Percentiles rank a stretch among this genome's conserved stretches.
phyloP scores from a whole-genome alignment of 257 asterid genomes.

The Schizonepeta tenuifolia region DNA sequence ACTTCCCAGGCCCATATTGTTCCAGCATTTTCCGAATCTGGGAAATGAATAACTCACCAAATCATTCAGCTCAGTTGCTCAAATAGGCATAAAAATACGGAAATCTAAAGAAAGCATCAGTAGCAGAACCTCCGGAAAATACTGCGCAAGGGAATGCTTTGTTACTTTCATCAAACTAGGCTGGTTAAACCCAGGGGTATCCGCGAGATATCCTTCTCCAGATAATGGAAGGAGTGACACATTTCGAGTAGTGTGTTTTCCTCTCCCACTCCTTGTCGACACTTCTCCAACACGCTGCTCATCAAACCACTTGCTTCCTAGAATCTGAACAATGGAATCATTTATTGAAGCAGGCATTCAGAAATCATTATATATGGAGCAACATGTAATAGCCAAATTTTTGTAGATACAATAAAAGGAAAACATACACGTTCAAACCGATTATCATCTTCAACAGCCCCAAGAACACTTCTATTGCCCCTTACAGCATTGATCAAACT shows the following conservation, averaged over 20 bases:
- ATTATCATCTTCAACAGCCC: constrained; percentile 51
- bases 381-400: neutral
- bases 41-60: constrained; percentile 16
- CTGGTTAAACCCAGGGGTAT: constrained; percentile 93
- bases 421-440: constrained; percentile 67
- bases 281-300: constrained; percentile 97
- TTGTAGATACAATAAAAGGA: constrained; percentile 11
- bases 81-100: neutral
- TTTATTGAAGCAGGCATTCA: constrained; percentile 19
- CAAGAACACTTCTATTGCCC: constrained; percentile 47
- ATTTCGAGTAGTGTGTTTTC: constrained; percentile 88
- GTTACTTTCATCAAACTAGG: constrained; percentile 92
- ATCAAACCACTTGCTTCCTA: constrained; percentile 87
- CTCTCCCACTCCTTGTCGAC: constrained; percentile 91
- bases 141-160: constrained; percentile 70
- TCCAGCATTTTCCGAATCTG: constrained; percentile 76
- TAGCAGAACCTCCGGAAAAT: constrained; percentile 83
- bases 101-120: constrained; percentile 17
- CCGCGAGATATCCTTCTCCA: constrained; percentile 82
- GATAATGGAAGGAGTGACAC: constrained; percentile 86
- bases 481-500: constrained; percentile 90
- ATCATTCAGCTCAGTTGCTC: constrained; percentile 10
- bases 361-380: constrained; percentile 10
- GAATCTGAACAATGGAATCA: constrained; percentile 45
- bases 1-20: constrained; percentile 55